Evolutionary conservation across 495 filamentous ascomycete genomes (phyloP), one percentile per base, ranked within the genome.

Genomic region (Talaromyces proteolyticus): DNA sequence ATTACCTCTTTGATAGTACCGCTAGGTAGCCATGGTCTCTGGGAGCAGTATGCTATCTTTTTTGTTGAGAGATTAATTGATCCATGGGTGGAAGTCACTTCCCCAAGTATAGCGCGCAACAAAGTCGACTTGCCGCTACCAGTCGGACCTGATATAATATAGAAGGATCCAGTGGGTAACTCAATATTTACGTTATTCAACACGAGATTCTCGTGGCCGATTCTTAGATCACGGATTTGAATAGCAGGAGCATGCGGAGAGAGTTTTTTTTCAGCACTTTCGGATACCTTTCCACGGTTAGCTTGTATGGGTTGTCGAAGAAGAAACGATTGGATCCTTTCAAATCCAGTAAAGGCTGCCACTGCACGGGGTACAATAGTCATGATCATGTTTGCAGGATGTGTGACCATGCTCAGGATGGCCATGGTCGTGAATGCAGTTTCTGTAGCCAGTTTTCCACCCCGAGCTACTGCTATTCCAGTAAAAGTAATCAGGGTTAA

Each of bases 341-440:
- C 56, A 29, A 79, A 65, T 52, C 70, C 73, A n/a, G 73, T 72
- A 6, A 73, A 48, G 4, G 66, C 69, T 12, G 69, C 60, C 29
- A 79, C 54, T 1, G 25, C 48, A 1, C 71, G 68, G 11, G 42
- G 42, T 6, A 43, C 17, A 23, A 80, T 52, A 14, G 57, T 58
- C 55, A 73, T 69, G 52, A 82, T 70, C 36, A 81, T 54, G 2
- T 51, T 59, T 1, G 61, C 58, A 5, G 79, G 79, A 10, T 59
- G 55, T 8, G 73, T 59, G 17, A 82, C 62, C 6, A 82, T 62
- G 3, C 69, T 57, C 25, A 80, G 69, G 1, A 80, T 69, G 12
- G 76, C 73, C 14, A 80, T 55, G 4, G 77, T 67, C 0, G 77
- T 79, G 55, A 79, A 80, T 4, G 71, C 62, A 37, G 61, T 67